Evolutionary conservation across 2,329 filamentous ascomycete genomes (phyloP).

Genomic region (Dothistroma pini): DNA sequence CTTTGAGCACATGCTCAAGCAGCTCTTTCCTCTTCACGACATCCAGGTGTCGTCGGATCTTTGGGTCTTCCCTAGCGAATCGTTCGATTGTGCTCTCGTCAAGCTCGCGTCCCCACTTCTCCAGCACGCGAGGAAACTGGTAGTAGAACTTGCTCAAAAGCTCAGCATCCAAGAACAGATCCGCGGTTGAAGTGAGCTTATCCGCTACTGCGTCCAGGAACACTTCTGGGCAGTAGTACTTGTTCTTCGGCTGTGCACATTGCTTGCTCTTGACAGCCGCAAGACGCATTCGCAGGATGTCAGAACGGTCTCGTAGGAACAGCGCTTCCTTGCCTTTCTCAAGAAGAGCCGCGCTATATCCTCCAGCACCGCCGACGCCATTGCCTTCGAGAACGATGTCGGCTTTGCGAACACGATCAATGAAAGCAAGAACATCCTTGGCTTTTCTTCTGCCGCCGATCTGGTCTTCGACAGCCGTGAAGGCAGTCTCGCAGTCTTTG

Average conservation of each 20-base stretch:
- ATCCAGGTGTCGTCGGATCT: slow-evolving; percentile 83
- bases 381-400: slow-evolving; percentile 83
- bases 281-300: slow-evolving; percentile 86
- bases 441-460: slow-evolving; percentile 82
- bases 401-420: slow-evolving; percentile 84
- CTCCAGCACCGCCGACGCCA: slow-evolving; percentile 76
- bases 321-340: slow-evolving; percentile 77
- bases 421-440: slow-evolving; percentile 82
- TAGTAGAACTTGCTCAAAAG: slow-evolving; percentile 97
- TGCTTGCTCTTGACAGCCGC: slow-evolving; percentile 86
- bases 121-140: slow-evolving; percentile 87
- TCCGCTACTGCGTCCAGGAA: slow-evolving; percentile 97
- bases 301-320: slow-evolving; percentile 87
- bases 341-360: slow-evolving; percentile 86
- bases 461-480: slow-evolving; percentile 68
- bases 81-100: slow-evolving; percentile 73
- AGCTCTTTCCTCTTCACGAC: slow-evolving; percentile 89
- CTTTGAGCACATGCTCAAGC: slow-evolving; percentile 85
- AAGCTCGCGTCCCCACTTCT: slow-evolving; percentile 71
- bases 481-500: slow-evolving; percentile 73
- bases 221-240: slow-evolving; percentile 94
- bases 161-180: slow-evolving; percentile 96
- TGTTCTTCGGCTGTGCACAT: slow-evolving; percentile 78
- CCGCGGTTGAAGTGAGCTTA: slow-evolving; percentile 90
- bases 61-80: slow-evolving; percentile 90